phyloP scores from a whole-genome alignment of 495 filamentous ascomycete species.

The Penicillium ochrochloron region DNA sequence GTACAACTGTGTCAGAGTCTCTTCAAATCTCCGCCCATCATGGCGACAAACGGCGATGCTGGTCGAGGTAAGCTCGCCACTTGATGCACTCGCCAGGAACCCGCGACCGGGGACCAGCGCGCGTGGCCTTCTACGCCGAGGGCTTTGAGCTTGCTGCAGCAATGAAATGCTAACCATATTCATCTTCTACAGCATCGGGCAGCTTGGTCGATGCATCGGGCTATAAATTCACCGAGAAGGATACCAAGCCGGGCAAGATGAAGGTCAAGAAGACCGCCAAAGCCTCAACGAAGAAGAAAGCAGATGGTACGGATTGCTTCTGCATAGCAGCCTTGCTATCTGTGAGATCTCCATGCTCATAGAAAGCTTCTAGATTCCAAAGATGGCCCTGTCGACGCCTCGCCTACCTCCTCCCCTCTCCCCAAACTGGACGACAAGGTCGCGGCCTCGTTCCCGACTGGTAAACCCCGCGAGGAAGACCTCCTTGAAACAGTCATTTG shows the following conservation, averaged over 20 bases:
- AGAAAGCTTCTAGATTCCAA: conserved; percentile 27
- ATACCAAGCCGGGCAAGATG: conserved; percentile 63
- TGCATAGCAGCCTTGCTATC: neutral
- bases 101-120: conserved; percentile 13
- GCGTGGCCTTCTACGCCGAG: conserved; percentile 12
- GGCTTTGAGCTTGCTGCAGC: neutral
- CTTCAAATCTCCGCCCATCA: conserved; percentile 27
- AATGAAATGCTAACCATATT: conserved; percentile 25
- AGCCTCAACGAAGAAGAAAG: conserved; percentile 49
- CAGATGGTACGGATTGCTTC: conserved; percentile 50
- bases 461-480: conserved; percentile 71
- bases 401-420: conserved; percentile 58
- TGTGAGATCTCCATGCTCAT: neutral
- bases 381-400: conserved; percentile 37
- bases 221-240: conserved; percentile 62
- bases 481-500: conserved; percentile 70
- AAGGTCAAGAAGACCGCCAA: conserved; percentile 73
- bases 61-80: conserved; percentile 39
- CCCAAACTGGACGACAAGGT: conserved; percentile 74
- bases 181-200: conserved; percentile 33
- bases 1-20: conserved; percentile 9
- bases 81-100: conserved; percentile 8
- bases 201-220: conserved; percentile 54
- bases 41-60: conserved; percentile 47
- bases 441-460: conserved; percentile 72